Percentiles rank a stretch among this genome's conserved stretches.
phyloP scores from a whole-genome alignment of 2,329 filamentous ascomycete species.

The Zymoseptoria tritici region DNA sequence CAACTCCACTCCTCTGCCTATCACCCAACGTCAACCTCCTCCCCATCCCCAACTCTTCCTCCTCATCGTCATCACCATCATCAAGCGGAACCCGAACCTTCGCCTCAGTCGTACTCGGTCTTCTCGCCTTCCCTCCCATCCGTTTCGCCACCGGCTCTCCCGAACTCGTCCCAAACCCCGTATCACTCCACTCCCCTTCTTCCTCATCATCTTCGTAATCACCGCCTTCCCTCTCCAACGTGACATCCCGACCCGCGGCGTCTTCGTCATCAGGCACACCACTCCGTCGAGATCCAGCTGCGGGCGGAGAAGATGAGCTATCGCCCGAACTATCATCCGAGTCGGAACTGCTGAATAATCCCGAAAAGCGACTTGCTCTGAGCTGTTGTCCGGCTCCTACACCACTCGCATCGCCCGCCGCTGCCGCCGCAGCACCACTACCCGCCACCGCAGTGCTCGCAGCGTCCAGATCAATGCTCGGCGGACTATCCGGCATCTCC shows the following conservation, averaged over 20 bases:
- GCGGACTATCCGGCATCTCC: slow-evolving; percentile 26
- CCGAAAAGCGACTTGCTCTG: slow-evolving; percentile 21
- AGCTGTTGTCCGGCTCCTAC: slow-evolving; percentile 18
- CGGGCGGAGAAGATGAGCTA: slow-evolving; percentile 32
- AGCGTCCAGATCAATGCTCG: slow-evolving; percentile 15
- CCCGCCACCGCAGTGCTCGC: slow-evolving; percentile 12
- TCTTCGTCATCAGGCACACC: slow-evolving; percentile 14
- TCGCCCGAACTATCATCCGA: slow-evolving; percentile 42
- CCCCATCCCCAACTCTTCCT: slow-evolving; percentile 13
- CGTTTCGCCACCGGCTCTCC: slow-evolving; percentile 4
- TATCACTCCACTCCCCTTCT: slow-evolving; percentile 24
- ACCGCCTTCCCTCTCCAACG: slow-evolving; percentile 23
- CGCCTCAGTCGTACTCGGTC: slow-evolving; percentile 31
- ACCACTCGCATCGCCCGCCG: slow-evolving; percentile 10
- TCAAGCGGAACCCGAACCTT: slow-evolving; percentile 26
- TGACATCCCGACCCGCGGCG: slow-evolving; percentile 19
- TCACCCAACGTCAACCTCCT: slow-evolving; percentile 8
- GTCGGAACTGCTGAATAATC: slow-evolving; percentile 26
- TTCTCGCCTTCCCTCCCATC: background rate
- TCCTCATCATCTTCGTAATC: slow-evolving; percentile 24
- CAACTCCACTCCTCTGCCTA: slow-evolving; percentile 15
- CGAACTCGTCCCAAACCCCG: background rate
- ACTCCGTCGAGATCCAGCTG: slow-evolving; percentile 44
- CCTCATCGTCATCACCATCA: slow-evolving; percentile 27
- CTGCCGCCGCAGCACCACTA: slow-evolving; percentile 21